Conservation (phyloP, 306 rosid species). For the Abrus precatorius region DNA sequence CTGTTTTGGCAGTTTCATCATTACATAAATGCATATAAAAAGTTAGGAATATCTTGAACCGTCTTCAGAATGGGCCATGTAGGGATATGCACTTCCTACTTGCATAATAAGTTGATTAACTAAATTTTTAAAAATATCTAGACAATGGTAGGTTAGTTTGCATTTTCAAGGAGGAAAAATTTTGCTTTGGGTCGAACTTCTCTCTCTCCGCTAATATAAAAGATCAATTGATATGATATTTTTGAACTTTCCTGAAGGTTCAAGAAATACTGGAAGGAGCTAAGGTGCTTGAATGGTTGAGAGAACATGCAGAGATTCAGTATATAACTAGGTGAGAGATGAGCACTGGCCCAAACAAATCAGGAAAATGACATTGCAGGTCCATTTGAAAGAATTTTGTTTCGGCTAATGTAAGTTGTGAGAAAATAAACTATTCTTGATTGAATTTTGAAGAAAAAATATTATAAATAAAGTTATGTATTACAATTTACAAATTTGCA, state of each 20-base stretch:
- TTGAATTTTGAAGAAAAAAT: conserved; percentile 45
- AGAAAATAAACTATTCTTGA: conserved; percentile 32
- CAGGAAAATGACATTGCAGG: conserved; percentile 28
- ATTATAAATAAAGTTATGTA: conserved; percentile 17
- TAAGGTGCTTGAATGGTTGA: conserved; percentile 97
- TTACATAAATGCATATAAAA: conserved; percentile 31
- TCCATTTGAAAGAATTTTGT: conserved; percentile 45
- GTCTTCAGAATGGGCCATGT: conserved; percentile 29
- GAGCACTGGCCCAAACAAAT: conserved; percentile 29
- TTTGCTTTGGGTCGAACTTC: conserved; percentile 10
- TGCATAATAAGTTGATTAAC: conserved; percentile 23
- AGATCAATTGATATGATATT: conserved; percentile 19
- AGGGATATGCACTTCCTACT: conserved; percentile 22
- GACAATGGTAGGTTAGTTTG: conserved; percentile 33
- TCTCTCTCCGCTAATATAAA: neutral
- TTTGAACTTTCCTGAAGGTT: conserved; percentile 64
- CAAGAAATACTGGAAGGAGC: conserved; percentile 98
- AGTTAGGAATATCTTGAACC: conserved; percentile 19
- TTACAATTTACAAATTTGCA: neutral
- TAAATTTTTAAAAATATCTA: neutral
- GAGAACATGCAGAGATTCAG: conserved; percentile 80
- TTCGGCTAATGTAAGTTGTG: conserved; percentile 46
- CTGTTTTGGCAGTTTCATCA: conserved; percentile 15
- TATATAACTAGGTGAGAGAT: conserved; percentile 65
- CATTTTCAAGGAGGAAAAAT: conserved; percentile 19